Base-by-base conservation (phyloP, 495 filamentous ascomycete species). In the Aspergillus heteromorphus region DNA sequence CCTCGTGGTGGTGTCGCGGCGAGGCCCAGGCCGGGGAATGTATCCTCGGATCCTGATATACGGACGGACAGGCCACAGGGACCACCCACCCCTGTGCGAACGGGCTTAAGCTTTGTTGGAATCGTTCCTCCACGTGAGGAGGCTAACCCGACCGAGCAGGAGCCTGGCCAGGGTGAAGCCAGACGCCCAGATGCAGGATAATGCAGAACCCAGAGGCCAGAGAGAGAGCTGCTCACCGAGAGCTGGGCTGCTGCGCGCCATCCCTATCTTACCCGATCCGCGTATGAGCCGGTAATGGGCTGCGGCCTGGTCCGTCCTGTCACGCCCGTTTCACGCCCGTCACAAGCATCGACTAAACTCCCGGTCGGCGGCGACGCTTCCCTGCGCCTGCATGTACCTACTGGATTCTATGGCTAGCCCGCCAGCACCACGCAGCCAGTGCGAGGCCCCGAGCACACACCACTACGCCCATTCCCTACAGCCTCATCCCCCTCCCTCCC, bases 261-360 rank as follows among this genome's bases (percentile, higher is more conserved):
- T 47, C 54, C 61, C 61, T 61, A 64, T 58, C 55, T 64, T 64
- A 64, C 61, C 61, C 61, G 61, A 61, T 18, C 13, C 18, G 8
- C 17, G 61, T 64, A 60, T 34, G 14, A 53, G 14, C 53, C 53
- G 49, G 61, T 64, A 61, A 23, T 43, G 14, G 19, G 3, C 13
- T 4, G 11, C 23, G 2, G 53, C 55, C 60, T 29, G 21, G 43
- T 38, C 42, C 10, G 50, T 52, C 41, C 31, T 14, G 61, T 64
- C 57, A 64, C 48, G 41, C 9, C 18, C 53, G 51, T 64, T 64
- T 58, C 61, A 53, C 36, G 21, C n/a, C 14, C 21, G 29, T 48
- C 27, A 47, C 43, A 47, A 47, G 43, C 43, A 47, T 47, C 16
- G 43, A 47, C 23, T 27, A 27, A 27, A 7, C n/a, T n/a, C n/a